Evolutionary conservation across 805 yeast species (phyloP), one percentile per base, ranked within the genome.

Genomic region (Clavispora vitiphila): DNA sequence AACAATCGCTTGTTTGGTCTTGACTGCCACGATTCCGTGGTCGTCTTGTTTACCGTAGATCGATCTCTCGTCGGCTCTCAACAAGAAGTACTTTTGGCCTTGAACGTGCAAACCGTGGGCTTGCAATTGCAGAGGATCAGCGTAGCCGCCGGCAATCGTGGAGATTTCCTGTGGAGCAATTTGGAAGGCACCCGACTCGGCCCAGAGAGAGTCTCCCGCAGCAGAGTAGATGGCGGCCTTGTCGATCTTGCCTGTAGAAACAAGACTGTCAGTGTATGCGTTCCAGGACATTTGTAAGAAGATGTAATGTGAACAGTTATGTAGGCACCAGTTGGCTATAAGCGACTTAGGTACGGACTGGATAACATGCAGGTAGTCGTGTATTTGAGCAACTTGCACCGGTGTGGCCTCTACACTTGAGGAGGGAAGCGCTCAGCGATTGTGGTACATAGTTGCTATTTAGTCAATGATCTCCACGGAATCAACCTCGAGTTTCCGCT

Each of bases 141-240:
- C 81, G 60, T 81, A 93, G 15, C 96, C 98, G 40, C 66, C 65
- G 35, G 87, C 93, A 44, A 93, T 68, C 55, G 75, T 86, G 37
- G 71, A 54, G 52, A 90, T 80, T 69, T 93, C 99, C 34, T 74
- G 70, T 9, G 81, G 77, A 35, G 77, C 74, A 53, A 90, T 76
- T 56, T 62, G 63, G 50, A 87, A 78, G 31, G 78, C 78, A 46
- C 84, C 76, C 14, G 93, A 74, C 53, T 81, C 78, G 18, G 98
- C 98, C 99, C 99, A 93, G 40, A 81, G 77, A 16, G 96, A 77
- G 64, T 90, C 96, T 35, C 99, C 99, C 11, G 95, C 96, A 53
- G 86, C 83, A 8, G 97, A 90, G 67, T 86, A 90, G 53, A 93
- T 80, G 32, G 95, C 93, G 25, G 98, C 96, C 64, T 81, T 81